Conservation (phyloP, 2,329 filamentous ascomycete species). For the Stylonectria norvegica region DNA sequence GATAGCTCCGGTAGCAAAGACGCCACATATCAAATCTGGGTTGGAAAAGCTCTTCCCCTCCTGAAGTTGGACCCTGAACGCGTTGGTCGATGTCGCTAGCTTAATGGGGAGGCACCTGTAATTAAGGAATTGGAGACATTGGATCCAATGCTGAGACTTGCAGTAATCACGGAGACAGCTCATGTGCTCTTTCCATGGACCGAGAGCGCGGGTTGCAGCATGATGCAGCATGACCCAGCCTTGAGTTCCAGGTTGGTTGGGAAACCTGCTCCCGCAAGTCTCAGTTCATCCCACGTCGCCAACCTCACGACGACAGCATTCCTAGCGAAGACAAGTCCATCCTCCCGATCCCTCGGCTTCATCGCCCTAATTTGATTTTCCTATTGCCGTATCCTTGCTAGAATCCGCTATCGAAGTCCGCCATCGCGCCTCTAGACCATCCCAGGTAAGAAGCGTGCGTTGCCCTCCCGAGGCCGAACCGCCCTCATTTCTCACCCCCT, state of each 20-base stretch:
- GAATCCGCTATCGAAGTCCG: neutral
- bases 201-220: neutral
- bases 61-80: too few species aligned
- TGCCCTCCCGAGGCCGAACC: constrained; percentile 14
- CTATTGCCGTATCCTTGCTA: neutral
- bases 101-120: too few species aligned
- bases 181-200: neutral
- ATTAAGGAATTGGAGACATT: too few species aligned
- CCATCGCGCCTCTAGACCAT: constrained; percentile 3
- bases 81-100: too few species aligned
- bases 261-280: too few species aligned
- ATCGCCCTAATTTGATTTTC: neutral
- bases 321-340: neutral
- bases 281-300: too few species aligned
- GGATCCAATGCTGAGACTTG: too few species aligned
- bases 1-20: neutral
- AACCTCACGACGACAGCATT: neutral
- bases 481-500: constrained; percentile 25
- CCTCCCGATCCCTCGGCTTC: neutral
- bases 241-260: neutral
- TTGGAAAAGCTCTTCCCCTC: too few species aligned
- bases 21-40: too few species aligned
- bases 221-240: neutral
- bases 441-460: constrained; percentile 19
- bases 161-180: too few species aligned